Evolutionary conservation across 2,329 filamentous ascomycete genomes (phyloP).

Genomic region (Verticillium nubilum): DNA sequence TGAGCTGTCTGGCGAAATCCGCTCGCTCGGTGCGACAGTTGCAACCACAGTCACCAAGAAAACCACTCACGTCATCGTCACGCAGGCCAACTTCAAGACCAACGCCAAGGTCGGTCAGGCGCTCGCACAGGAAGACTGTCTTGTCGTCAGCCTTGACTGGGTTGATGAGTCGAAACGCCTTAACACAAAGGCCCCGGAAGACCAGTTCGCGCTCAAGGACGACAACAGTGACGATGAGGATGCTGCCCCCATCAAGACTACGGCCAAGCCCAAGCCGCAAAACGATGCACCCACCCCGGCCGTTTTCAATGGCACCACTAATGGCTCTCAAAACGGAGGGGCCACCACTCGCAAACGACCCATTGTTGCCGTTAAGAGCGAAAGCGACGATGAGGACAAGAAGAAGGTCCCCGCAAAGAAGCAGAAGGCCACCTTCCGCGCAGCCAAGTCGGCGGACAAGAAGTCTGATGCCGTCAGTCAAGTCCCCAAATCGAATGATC

Average conservation of each 20-base stretch:
- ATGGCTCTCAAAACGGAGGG: slow-evolving; percentile 19
- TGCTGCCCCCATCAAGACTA: background rate
- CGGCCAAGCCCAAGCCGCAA: background rate
- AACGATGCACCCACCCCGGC: background rate
- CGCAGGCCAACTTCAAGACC: slow-evolving; percentile 43
- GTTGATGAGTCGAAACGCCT: slow-evolving; percentile 47
- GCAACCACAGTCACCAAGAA: slow-evolving; percentile 40
- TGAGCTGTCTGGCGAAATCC: slow-evolving; percentile 39
- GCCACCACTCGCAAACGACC: slow-evolving; percentile 5
- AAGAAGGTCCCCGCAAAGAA: slow-evolving; percentile 14
- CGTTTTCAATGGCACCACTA: background rate
- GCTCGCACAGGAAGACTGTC: slow-evolving; percentile 34
- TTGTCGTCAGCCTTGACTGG: slow-evolving; percentile 58
- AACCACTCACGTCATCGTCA: slow-evolving; percentile 54
- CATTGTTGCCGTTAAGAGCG: background rate
- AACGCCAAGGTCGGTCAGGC: slow-evolving; percentile 48
- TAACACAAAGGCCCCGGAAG: slow-evolving; percentile 30
- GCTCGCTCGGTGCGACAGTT: slow-evolving; percentile 41
- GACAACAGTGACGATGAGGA: slow-evolving; percentile 3
- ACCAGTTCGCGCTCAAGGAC: slow-evolving; percentile 16
- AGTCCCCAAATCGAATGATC: slow-evolving; percentile 38
- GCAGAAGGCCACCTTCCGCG: slow-evolving; percentile 18
- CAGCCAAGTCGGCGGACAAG: slow-evolving; percentile 17
- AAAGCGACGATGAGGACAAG: background rate
- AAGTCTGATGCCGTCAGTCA: slow-evolving; percentile 34